Evolutionary conservation across 2,329 filamentous ascomycete species (phyloP), one percentile per base, ranked within the genome.

Genomic region (Curvularia verruculosa): DNA sequence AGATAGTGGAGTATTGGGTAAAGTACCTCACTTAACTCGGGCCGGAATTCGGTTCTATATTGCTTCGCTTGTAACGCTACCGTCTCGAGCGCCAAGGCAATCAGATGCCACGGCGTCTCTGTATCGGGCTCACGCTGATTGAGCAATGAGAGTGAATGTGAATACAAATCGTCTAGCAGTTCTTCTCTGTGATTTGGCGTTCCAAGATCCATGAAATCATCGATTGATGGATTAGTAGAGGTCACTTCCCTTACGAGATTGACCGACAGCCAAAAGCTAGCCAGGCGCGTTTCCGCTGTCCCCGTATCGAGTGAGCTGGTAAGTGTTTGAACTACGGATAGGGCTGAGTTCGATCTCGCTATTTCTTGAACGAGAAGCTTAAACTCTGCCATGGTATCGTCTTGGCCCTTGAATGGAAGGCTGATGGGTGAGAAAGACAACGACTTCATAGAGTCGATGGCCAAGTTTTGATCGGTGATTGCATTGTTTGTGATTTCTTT

Each of bases 1-100:
- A 99, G 80, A 49, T 93, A 85, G n/a, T 95, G 91, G 0, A 96
- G 85, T n/a, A 96, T 83, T 0, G 95, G 93, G 73, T 96, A 99
- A 12, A 99, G 80, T 0, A 92, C 87, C 66, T 99, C 95, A 49
- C 97, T 91, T 9, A 99, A 83, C 71, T 98, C 94, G 2, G 87
- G 85, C 3, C 90, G 87, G 74, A 97, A 99, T 0, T 85, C 84
- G 49, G 83, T 72, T 19, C 86, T 84, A 36, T 89, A 80, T 18
- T 85, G 85, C 24, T 84, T 81, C 2, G 94, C 91, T 59, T 92
- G 88, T 53, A 94, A 85, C 0, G 92, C 88, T 6, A 93, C 82
- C 1, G 89, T 85, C 73, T 98, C 94, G 1, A 99, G 78, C 0
- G 93, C 89, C 31, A 97, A 83, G 1, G 91, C 90, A 72, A 89